Conservation (phyloP, 83 land plant species). For the Picea abies region DNA sequence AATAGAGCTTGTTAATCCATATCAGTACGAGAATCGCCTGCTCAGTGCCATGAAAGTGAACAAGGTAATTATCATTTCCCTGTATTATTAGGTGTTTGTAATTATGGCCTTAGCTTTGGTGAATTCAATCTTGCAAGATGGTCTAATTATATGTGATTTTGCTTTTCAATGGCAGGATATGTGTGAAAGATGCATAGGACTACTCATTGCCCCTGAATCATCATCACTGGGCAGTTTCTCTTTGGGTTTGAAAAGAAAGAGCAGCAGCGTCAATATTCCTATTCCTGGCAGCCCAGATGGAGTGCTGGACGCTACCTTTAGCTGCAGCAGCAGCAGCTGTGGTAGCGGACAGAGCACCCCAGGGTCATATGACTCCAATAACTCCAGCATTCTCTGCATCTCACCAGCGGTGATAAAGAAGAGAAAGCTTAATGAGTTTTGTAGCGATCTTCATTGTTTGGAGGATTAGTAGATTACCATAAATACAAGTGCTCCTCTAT, state of each 20-base stretch:
- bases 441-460: slow-evolving; percentile 19
- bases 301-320: slow-evolving; percentile 30
- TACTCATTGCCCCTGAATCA: not conserved
- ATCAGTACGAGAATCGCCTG: slow-evolving; percentile 34
- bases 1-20: slow-evolving; percentile 21
- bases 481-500: slow-evolving; percentile 24
- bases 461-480: slow-evolving; percentile 5
- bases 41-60: slow-evolving; percentile 25
- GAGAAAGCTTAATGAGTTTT: slow-evolving; percentile 38
- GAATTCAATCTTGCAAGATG: no score
- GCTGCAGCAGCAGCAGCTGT: slow-evolving; percentile 19
- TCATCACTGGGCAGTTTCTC: not conserved
- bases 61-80: slow-evolving; percentile 22
- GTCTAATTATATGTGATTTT: slow-evolving; percentile 16
- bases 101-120: not conserved
- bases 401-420: slow-evolving; percentile 17
- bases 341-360: slow-evolving; percentile 17
- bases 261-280: slow-evolving; percentile 12
- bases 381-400: slow-evolving; percentile 23
- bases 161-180: slow-evolving; percentile 29
- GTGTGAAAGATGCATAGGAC: slow-evolving; percentile 26
- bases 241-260: slow-evolving; percentile 11
- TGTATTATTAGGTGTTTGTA: not conserved
- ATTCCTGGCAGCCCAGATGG: slow-evolving; percentile 36
- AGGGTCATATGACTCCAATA: slow-evolving; percentile 29